phyloP scores from a whole-genome alignment of 495 filamentous ascomycete species.

The Sabuloglossum arenarium region DNA sequence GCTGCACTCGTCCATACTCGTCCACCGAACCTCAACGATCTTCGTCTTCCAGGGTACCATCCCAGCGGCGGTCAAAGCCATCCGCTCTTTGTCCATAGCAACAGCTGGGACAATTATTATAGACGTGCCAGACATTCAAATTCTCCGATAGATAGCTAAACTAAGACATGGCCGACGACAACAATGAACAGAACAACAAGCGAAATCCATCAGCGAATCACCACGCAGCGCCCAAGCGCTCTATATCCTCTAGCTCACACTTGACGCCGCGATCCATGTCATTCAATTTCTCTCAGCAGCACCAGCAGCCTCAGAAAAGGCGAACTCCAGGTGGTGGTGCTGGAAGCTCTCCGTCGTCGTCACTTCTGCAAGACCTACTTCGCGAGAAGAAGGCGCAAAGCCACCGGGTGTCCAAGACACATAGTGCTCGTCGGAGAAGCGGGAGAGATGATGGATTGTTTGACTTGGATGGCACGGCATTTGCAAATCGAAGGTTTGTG shows the following conservation, averaged over 20 bases:
- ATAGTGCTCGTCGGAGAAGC: constrained; percentile 10
- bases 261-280: neutral
- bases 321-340: constrained; percentile 1
- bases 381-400: constrained; percentile 22
- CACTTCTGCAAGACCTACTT: constrained; percentile 28
- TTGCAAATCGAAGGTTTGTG: neutral
- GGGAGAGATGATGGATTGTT: constrained; percentile 10
- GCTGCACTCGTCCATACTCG: too few species aligned
- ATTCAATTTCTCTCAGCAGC: constrained; percentile 11
- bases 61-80: too few species aligned
- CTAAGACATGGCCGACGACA: neutral
- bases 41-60: too few species aligned
- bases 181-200: neutral
- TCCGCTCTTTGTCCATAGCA: too few species aligned
- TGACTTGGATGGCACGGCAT: neutral
- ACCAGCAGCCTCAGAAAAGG: constrained; percentile 12
- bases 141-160: neutral
- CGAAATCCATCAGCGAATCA: neutral
- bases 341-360: constrained; percentile 16
- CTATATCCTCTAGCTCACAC: neutral
- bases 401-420: constrained; percentile 13
- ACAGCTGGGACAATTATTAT: neutral
- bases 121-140: too few species aligned
- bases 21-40: too few species aligned
- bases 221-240: neutral